Conservation (phyloP, 345 rosid genomes). For the Conringia planisiliqua region DNA sequence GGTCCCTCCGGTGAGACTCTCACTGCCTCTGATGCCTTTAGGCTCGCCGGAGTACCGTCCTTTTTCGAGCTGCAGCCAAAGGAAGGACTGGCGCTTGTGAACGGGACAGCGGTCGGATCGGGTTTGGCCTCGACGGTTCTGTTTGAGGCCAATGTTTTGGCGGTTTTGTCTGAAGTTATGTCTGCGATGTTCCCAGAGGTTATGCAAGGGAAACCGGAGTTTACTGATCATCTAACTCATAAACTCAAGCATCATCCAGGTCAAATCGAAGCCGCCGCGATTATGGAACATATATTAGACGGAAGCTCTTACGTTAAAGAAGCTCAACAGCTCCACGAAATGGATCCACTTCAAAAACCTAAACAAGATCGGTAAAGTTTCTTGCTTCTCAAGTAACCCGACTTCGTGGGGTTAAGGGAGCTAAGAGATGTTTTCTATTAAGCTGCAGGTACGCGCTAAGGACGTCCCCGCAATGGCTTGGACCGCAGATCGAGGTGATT, state of each 20-base stretch:
- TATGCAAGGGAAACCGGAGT: conserved; percentile 59
- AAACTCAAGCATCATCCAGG: conserved; percentile 69
- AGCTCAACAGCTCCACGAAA: conserved; percentile 47
- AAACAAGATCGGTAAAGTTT: conserved; percentile 43
- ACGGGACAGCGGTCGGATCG: conserved; percentile 68
- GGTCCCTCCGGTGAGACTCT: conserved; percentile 59
- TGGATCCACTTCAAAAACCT: conserved; percentile 55
- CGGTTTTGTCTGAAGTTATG: conserved; percentile 47
- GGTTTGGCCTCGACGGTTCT: conserved; percentile 62
- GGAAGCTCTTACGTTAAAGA: conserved; percentile 56
- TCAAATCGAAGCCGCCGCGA: conserved; percentile 63
- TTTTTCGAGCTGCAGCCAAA: conserved; percentile 67
- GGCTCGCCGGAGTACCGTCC: conserved; percentile 39
- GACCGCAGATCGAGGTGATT: conserved; percentile 60
- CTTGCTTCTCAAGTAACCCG: conserved; percentile 5
- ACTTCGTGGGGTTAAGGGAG: not conserved
- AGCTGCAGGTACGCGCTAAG: conserved; percentile 44
- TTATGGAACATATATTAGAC: conserved; percentile 58
- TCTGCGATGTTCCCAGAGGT: conserved; percentile 58
- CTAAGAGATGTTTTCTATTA: not conserved
- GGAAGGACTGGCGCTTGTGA: conserved; percentile 69
- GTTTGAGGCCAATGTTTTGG: conserved; percentile 50
- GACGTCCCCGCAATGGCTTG: conserved; percentile 64
- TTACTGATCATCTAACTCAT: conserved; percentile 61
- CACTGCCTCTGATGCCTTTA: conserved; percentile 48